Conservation (phyloP, 139 green algal species). For the Chlamydomonas incerta region DNA sequence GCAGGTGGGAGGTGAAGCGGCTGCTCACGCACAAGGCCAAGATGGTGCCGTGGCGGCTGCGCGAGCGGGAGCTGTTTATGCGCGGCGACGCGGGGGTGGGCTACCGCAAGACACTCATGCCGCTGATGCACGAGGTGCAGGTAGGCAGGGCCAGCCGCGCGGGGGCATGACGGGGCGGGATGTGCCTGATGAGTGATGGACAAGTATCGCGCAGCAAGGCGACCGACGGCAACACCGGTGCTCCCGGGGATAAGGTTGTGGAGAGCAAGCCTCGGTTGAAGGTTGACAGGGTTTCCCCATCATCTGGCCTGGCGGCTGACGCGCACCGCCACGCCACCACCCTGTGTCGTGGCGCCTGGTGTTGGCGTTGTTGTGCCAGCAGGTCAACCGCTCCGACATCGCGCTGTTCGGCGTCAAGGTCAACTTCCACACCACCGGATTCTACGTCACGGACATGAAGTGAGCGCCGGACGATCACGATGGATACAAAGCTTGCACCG, state of each 20-base stretch:
- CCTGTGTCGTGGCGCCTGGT: too few species aligned
- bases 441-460: constrained; percentile 9
- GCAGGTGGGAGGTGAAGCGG: constrained; percentile 2
- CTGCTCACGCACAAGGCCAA: constrained; percentile 30
- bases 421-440: constrained; percentile 29
- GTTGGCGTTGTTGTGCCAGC: not conserved
- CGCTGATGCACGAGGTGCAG: constrained; percentile 23
- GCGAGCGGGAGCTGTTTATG: constrained; percentile 23
- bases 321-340: too few species aligned
- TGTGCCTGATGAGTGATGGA: too few species aligned
- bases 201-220: too few species aligned
- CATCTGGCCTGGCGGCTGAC: too few species aligned
- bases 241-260: too few species aligned
- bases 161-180: too few species aligned
- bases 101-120: constrained; percentile 34
- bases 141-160: not conserved
- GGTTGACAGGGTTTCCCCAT: too few species aligned
- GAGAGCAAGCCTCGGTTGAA: too few species aligned
- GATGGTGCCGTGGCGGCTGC: constrained; percentile 3
- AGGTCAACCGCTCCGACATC: constrained; percentile 17
- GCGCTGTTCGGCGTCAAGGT: constrained; percentile 12
- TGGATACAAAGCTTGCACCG: too few species aligned
- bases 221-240: too few species aligned
- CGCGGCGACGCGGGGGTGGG: constrained; percentile 38
- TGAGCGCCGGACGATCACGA: not conserved